Evolutionary conservation across 2,329 filamentous ascomycete species (phyloP).

Genomic region (Diplodia corticola): DNA sequence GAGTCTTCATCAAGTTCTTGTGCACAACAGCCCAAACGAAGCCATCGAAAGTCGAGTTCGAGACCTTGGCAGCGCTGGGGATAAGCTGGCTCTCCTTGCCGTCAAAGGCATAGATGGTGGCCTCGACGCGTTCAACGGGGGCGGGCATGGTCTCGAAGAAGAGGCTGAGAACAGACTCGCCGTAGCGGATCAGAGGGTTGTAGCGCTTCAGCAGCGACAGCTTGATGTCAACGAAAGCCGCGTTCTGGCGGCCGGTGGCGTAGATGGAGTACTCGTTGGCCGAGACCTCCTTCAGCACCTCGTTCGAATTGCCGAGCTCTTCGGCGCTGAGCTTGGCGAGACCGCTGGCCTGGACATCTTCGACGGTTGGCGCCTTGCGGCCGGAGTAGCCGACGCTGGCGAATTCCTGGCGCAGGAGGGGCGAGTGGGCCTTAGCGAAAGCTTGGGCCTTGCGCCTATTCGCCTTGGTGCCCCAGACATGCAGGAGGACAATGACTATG

Average conservation of each 20-base stretch:
- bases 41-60: slow-evolving; percentile 71
- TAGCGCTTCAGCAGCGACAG: slow-evolving; percentile 80
- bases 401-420: slow-evolving; percentile 76
- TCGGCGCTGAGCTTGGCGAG: slow-evolving; percentile 39
- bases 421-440: slow-evolving; percentile 76
- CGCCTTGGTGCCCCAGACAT: slow-evolving; percentile 75
- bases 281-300: slow-evolving; percentile 79
- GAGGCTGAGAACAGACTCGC: slow-evolving; percentile 70
- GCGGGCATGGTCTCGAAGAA: slow-evolving; percentile 75
- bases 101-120: slow-evolving; percentile 83
- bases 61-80: slow-evolving; percentile 58
- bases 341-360: slow-evolving; percentile 49
- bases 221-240: slow-evolving; percentile 86
- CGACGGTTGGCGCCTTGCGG: slow-evolving; percentile 45
- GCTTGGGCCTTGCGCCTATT: slow-evolving; percentile 79
- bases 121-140: slow-evolving; percentile 73
- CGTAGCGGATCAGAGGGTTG: slow-evolving; percentile 70
- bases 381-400: slow-evolving; percentile 79
- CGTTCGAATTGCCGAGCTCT: slow-evolving; percentile 49
- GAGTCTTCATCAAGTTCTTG: slow-evolving; percentile 87
- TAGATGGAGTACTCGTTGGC: slow-evolving; percentile 85
- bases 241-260: slow-evolving; percentile 86
- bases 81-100: slow-evolving; percentile 82
- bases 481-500: slow-evolving; percentile 70
- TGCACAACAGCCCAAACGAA: slow-evolving; percentile 96